Conservation (phyloP, 73 alveolate genomes). For the Paramecium bursaria region DNA sequence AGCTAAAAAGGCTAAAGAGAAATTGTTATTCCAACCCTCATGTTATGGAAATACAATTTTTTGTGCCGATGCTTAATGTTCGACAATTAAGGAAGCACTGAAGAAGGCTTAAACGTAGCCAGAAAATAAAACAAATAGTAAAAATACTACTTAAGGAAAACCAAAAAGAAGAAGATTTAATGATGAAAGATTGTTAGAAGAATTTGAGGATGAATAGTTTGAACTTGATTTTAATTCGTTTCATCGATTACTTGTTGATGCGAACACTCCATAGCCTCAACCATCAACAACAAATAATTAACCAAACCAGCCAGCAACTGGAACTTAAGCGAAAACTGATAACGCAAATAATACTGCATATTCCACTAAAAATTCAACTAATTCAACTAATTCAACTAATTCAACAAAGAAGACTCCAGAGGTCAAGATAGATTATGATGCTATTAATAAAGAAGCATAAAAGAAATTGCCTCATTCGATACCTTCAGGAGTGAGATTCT, state of each 20-base stretch:
- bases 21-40: conserved; percentile 32
- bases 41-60: conserved; percentile 58
- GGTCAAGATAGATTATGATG: conserved; percentile 43
- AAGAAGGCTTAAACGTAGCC: too few species aligned
- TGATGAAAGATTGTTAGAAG: too few species aligned
- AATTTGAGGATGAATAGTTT: too few species aligned
- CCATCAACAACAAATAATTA: too few species aligned
- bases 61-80: neutral
- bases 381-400: neutral
- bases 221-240: too few species aligned
- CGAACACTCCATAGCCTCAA: too few species aligned
- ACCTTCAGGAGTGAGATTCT: conserved; percentile 38
- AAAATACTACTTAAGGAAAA: too few species aligned
- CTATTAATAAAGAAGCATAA: conserved; percentile 22
- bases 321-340: conserved; percentile 2
- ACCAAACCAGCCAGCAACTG: too few species aligned
- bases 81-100: conserved; percentile 25
- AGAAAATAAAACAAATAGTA: too few species aligned
- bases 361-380: neutral
- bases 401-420: conserved; percentile 12
- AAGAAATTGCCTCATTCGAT: conserved; percentile 27
- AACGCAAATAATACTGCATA: neutral
- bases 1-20: neutral
- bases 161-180: too few species aligned
- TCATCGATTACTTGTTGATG: too few species aligned